Percentiles rank a stretch among this genome's conserved stretches.
These are phyloP conservation scores for Paramyrothecium sp. DNA, from an alignment of 2,329 filamentous ascomycete genomes.

Conservation along the genomic window DNA sequence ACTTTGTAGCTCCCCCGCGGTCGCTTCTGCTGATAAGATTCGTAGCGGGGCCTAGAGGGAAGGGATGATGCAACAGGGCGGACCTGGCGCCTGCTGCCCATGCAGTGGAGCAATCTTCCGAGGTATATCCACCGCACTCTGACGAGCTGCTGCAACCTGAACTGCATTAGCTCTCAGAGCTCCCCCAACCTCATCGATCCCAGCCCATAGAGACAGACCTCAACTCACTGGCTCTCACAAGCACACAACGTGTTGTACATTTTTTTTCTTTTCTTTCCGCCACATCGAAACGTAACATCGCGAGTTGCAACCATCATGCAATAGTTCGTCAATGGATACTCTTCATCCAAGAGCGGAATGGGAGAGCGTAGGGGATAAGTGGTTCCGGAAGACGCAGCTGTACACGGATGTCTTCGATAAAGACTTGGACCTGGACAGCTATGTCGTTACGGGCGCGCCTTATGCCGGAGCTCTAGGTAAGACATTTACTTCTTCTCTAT, in stretches of 20 bases:
- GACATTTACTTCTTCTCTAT: background rate
- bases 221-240: no score
- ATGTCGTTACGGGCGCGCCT: constrained; percentile 85
- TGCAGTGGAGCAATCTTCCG: background rate
- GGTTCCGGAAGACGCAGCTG: constrained; percentile 92
- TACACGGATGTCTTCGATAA: constrained; percentile 93
- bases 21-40: constrained; percentile 1
- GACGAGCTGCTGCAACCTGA: background rate
- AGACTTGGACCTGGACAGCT: constrained; percentile 93
- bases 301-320: constrained; percentile 18
- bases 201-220: background rate
- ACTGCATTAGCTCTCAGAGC: background rate
- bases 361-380: constrained; percentile 89
- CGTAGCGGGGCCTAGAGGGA: background rate
- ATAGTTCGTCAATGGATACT: constrained; percentile 48
- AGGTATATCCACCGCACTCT: background rate
- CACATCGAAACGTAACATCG: background rate
- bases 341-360: constrained; percentile 79
- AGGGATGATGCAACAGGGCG: constrained; percentile 22
- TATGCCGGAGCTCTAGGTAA: constrained; percentile 92
- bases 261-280: no score
- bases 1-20: background rate
- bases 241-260: no score
- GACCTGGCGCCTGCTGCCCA: no score
- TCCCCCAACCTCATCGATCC: constrained; percentile 6